phyloP scores from a whole-genome alignment of 2,329 filamentous ascomycete genomes.

The Penicillium aurantiogriseum region DNA sequence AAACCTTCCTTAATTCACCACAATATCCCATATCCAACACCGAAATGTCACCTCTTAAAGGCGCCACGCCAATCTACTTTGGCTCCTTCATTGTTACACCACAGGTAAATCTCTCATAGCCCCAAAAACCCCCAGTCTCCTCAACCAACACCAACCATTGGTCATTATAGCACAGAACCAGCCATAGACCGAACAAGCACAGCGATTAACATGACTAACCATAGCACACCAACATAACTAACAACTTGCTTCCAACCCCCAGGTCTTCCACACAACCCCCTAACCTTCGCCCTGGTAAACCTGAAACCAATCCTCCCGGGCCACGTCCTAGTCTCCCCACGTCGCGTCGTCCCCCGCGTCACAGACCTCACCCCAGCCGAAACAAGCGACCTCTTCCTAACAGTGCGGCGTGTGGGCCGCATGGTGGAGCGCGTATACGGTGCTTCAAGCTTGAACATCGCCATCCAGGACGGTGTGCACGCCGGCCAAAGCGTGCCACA shows the following conservation, averaged over 20 bases:
- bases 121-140: background rate
- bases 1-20: no score
- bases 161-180: background rate
- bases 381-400: slow-evolving; percentile 80
- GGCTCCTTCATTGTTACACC: slow-evolving; percentile 73
- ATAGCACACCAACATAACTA: background rate
- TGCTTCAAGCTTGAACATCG: slow-evolving; percentile 82
- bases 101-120: slow-evolving; percentile 53
- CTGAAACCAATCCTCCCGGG: slow-evolving; percentile 91
- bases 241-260: slow-evolving; percentile 4
- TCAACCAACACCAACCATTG: slow-evolving; percentile 1
- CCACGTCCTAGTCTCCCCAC: slow-evolving; percentile 86
- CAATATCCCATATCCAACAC: background rate
- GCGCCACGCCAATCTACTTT: slow-evolving; percentile 58
- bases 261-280: slow-evolving; percentile 86
- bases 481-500: slow-evolving; percentile 94
- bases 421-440: slow-evolving; percentile 65
- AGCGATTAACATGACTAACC: slow-evolving; percentile 1
- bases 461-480: slow-evolving; percentile 87
- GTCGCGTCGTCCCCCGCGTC: slow-evolving; percentile 66
- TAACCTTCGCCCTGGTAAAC: slow-evolving; percentile 88
- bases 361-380: slow-evolving; percentile 70
- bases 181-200: background rate
- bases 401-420: slow-evolving; percentile 76
- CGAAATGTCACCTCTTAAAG: slow-evolving; percentile 31